Percentiles rank a stretch among this genome's conserved stretches.
Conservation (phyloP, 2,329 filamentous ascomycete genomes). For the Pseudogymnoascus sp. region DNA sequence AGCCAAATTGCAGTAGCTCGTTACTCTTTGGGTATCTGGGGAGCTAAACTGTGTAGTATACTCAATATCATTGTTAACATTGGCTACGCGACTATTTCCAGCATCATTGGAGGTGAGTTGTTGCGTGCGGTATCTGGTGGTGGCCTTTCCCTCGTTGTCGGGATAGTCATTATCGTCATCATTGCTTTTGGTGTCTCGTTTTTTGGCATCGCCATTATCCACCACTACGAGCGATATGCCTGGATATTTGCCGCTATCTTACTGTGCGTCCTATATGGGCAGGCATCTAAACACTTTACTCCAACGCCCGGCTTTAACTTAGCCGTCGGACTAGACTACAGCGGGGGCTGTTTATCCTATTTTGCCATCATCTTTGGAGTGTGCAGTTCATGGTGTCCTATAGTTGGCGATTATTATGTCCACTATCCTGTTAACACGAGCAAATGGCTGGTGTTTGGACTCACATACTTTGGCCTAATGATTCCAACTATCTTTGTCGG, state of each 20-base stretch:
- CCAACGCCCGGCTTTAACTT: conserved; percentile 9
- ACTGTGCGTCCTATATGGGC: conserved; percentile 14
- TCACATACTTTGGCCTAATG: conserved; percentile 39
- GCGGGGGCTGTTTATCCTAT: conserved; percentile 10
- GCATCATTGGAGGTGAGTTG: conserved; percentile 50
- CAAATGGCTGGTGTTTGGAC: conserved; percentile 37
- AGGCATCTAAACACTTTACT: conserved; percentile 16
- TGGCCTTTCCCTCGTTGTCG: conserved; percentile 42
- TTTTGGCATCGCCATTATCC: conserved; percentile 47
- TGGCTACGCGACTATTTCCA: conserved; percentile 53
- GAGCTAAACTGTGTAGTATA: conserved; percentile 22
- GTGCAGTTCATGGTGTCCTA: conserved; percentile 33
- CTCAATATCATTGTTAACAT: conserved; percentile 30
- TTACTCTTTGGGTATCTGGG: conserved; percentile 26
- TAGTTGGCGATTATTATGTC: conserved; percentile 36
- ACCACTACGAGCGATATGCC: conserved; percentile 48
- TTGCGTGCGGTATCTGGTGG: conserved; percentile 43
- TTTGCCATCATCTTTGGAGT: conserved; percentile 9
- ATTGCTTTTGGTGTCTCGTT: conserved; percentile 49
- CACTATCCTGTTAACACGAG: conserved; percentile 38
- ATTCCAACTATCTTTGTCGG: conserved; percentile 31
- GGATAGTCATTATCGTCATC: conserved; percentile 51
- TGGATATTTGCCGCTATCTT: conserved; percentile 46
- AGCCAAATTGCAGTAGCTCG: conserved; percentile 24
- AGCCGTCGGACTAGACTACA: conserved; percentile 11